Percentiles rank a stretch among this genome's conserved stretches.
These are phyloP conservation scores for Mortierella sp. DNA, from an alignment of 371 early-diverging fungal genomes.

Conservation along the genomic window DNA sequence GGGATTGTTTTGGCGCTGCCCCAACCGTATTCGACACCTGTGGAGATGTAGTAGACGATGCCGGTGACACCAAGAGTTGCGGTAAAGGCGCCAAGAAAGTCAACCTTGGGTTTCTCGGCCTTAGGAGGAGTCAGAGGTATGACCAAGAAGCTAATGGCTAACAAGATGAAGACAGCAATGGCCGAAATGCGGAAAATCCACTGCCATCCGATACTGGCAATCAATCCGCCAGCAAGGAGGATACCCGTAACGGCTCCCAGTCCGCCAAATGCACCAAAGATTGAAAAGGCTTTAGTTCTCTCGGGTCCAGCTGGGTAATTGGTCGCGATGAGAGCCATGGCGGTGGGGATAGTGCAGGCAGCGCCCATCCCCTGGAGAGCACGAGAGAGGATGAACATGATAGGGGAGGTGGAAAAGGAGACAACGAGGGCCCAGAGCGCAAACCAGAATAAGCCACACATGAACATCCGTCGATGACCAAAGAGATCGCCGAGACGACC, in stretches of 20 bases:
- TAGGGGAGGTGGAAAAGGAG: constrained; percentile 35
- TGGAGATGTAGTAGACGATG: constrained; percentile 36
- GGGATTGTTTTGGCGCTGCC: constrained; percentile 32
- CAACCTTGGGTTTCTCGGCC: constrained; percentile 28
- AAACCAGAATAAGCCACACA: constrained; percentile 43
- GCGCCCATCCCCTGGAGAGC: constrained; percentile 45
- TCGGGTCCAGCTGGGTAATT: constrained; percentile 48
- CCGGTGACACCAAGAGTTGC: constrained; percentile 25
- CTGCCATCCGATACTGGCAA: constrained; percentile 31
- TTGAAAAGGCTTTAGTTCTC: constrained; percentile 36
- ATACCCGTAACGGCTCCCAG: constrained; percentile 35
- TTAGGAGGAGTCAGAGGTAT: constrained; percentile 22
- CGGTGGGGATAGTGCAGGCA: constrained; percentile 41
- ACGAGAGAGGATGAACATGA: constrained; percentile 38
- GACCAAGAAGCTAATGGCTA: constrained; percentile 20
- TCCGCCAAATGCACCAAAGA: constrained; percentile 48
- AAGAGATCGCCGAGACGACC: constrained; percentile 44
- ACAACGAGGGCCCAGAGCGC: constrained; percentile 41
- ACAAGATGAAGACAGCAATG: constrained; percentile 12
- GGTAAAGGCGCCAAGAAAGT: constrained; percentile 18
- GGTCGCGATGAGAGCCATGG: constrained; percentile 42
- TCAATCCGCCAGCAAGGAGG: constrained; percentile 38
- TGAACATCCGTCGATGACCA: constrained; percentile 36
- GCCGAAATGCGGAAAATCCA: constrained; percentile 41
- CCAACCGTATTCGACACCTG: constrained; percentile 31